These are phyloP conservation scores for Remersonia thermophila DNA, from an alignment of 2,329 filamentous ascomycete genomes.

Conservation along the genomic window DNA sequence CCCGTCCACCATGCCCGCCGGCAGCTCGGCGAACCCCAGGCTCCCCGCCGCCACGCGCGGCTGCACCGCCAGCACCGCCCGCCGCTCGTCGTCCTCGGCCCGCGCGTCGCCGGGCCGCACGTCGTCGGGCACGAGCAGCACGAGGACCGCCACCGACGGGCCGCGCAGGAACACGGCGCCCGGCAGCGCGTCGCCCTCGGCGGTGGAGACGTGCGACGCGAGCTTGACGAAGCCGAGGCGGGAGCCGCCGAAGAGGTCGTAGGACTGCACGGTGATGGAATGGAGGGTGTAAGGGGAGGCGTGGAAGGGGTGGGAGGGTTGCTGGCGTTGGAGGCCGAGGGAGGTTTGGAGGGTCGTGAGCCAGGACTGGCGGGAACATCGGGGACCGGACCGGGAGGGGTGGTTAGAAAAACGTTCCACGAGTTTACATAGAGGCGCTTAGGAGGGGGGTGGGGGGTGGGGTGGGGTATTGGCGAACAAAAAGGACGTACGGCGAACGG, in stretches of 20 bases:
- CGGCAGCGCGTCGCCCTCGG: conserved; percentile 36
- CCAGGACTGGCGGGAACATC: conserved; percentile 36
- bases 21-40: conserved; percentile 45
- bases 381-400: no score
- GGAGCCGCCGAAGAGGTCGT: conserved; percentile 35
- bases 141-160: conserved; percentile 48
- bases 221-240: conserved; percentile 46
- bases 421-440: neutral
- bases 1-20: conserved; percentile 49
- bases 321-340: conserved; percentile 30
- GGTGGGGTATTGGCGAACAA: no score
- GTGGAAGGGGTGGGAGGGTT: conserved; percentile 39
- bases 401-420: neutral
- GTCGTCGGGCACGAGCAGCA: conserved; percentile 43
- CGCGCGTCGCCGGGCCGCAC: conserved; percentile 1
- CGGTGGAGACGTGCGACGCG: conserved; percentile 34
- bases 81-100: conserved; percentile 32
- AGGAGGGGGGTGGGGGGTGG: neutral
- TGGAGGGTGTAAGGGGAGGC: conserved; percentile 39
- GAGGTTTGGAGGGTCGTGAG: conserved; percentile 33
- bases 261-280: conserved; percentile 39
- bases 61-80: conserved; percentile 48
- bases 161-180: conserved; percentile 46
- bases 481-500: conserved; percentile 34
- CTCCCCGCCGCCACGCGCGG: conserved; percentile 43